These are phyloP conservation scores for Aspergillus unguis DNA, from an alignment of 2,329 filamentous ascomycete genomes.

Conservation along the genomic window DNA sequence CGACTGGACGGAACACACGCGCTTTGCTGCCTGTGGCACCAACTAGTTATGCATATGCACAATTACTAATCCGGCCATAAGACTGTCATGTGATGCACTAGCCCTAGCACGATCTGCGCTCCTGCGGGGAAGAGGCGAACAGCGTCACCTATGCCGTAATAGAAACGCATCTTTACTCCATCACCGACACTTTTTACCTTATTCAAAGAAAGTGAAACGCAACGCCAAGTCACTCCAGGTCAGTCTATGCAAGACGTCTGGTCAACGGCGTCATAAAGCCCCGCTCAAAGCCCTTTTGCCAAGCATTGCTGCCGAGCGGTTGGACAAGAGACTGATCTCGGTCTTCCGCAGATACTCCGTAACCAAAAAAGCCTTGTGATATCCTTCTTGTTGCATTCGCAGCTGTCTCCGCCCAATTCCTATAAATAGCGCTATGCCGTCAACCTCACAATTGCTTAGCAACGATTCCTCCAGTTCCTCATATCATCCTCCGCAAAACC, in stretches of 20 bases:
- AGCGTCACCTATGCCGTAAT: slow-evolving; percentile 22
- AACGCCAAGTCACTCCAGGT: slow-evolving; percentile 12
- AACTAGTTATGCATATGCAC: slow-evolving; percentile 7
- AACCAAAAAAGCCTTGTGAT: slow-evolving; percentile 1
- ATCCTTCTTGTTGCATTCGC: background rate
- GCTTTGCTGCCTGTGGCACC: slow-evolving; percentile 18
- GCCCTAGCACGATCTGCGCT: slow-evolving; percentile 9
- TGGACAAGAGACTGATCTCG: background rate
- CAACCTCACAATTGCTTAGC: background rate
- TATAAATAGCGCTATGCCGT: slow-evolving; percentile 1
- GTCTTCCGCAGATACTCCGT: background rate
- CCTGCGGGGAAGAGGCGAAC: slow-evolving; percentile 15
- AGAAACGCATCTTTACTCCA: slow-evolving; percentile 17
- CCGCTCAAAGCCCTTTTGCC: slow-evolving; percentile 13
- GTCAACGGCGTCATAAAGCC: slow-evolving; percentile 13
- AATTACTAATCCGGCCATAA: background rate
- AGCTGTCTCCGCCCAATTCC: background rate
- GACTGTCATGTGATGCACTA: background rate
- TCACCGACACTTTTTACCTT: slow-evolving; percentile 5
- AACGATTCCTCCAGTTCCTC: background rate
- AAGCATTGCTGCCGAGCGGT: background rate
- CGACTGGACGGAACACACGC: slow-evolving; percentile 18
- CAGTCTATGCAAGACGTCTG: background rate
- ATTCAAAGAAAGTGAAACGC: slow-evolving; percentile 6
- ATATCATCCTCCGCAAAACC: background rate